Percentiles rank a stretch among this genome's conserved stretches.
Conservation (phyloP, 768 basidiomycete genomes). For the Lentinula edodes region DNA sequence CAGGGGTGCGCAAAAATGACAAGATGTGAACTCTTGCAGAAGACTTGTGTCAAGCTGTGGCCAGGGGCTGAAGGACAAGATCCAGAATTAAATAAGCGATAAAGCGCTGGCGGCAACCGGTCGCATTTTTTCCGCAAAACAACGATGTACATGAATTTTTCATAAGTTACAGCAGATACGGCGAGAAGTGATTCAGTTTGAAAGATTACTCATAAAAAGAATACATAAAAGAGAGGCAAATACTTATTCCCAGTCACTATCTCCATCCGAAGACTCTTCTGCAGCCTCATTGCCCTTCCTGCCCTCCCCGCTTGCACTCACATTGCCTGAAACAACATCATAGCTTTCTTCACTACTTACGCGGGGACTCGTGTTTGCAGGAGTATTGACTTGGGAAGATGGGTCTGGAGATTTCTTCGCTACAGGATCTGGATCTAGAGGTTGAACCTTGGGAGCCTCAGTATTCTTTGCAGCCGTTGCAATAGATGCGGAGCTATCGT, state of each 20-base stretch:
- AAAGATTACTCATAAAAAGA: neutral
- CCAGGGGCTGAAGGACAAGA: neutral
- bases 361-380: slow-evolving; percentile 37
- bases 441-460: neutral
- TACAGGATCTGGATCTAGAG: neutral
- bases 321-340: slow-evolving; percentile 57
- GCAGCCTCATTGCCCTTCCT: slow-evolving; percentile 16
- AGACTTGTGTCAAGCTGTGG: neutral
- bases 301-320: slow-evolving; percentile 34
- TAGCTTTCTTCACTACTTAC: slow-evolving; percentile 64
- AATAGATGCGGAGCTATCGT: neutral
- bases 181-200: neutral
- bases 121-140: neutral
- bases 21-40: neutral
- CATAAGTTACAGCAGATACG: neutral
- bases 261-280: slow-evolving; percentile 1
- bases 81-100: neutral
- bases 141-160: neutral
- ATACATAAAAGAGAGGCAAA: neutral
- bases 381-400: slow-evolving; percentile 28
- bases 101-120: neutral
- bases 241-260: slow-evolving; percentile 7
- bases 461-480: neutral
- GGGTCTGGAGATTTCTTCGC: slow-evolving; percentile 28
- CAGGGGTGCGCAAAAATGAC: neutral